Conservation (phyloP, 345 rosid species). For the Hevea brasiliensis region DNA sequence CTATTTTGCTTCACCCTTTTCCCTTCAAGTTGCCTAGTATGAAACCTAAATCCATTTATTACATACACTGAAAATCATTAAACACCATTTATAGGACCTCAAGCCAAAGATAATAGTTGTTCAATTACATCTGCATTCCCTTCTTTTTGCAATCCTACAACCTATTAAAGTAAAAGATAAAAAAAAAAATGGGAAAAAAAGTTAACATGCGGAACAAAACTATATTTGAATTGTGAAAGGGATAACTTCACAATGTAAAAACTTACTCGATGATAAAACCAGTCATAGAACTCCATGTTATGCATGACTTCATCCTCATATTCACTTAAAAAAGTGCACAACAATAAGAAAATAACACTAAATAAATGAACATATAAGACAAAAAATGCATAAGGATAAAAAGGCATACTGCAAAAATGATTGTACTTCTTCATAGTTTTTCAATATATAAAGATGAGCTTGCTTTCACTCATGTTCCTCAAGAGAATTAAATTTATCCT, state of each 20-base stretch:
- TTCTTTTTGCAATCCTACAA: not conserved
- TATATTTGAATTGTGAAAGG: not conserved
- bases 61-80: not conserved
- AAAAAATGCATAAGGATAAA: not conserved
- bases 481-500: not conserved
- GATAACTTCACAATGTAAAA: not conserved
- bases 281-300: not conserved
- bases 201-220: too few species aligned
- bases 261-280: not conserved
- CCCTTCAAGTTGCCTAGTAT: not conserved
- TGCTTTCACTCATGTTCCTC: not conserved
- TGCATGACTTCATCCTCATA: too few species aligned
- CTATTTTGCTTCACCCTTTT: conserved; percentile 7
- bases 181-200: too few species aligned
- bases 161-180: not conserved
- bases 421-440: conserved; percentile 8
- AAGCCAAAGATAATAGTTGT: not conserved
- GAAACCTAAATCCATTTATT: conserved; percentile 16
- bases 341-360: not conserved
- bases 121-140: not conserved
- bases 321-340: not conserved
- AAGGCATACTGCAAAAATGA: not conserved
- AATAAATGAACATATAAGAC: not conserved
- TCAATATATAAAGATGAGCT: not conserved
- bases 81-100: not conserved